Conservation (phyloP, 306 rosid genomes). For the Gillenia trifoliata region DNA sequence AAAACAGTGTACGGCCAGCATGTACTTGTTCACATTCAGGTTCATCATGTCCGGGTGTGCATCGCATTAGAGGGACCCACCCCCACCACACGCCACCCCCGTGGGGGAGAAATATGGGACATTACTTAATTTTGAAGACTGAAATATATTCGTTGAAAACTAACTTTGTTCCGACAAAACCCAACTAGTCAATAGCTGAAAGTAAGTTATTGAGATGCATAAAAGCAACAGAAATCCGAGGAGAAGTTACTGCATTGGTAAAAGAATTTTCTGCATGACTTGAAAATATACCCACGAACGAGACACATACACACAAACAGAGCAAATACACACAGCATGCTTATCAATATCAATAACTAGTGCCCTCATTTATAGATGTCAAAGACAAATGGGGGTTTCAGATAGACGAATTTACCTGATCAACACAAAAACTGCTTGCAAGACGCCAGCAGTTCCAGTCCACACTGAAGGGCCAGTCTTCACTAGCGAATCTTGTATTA, state of each 20-base stretch:
- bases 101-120: too few relatives aligned
- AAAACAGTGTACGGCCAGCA: neutral
- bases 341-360: neutral
- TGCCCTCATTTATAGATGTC: neutral
- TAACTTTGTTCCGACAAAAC: neutral
- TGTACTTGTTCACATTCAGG: neutral
- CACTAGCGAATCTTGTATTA: constrained; percentile 87
- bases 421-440: constrained; percentile 86
- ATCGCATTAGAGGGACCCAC: neutral
- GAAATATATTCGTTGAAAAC: neutral
- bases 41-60: neutral
- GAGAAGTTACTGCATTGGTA: neutral
- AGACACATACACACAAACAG: neutral
- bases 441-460: constrained; percentile 94
- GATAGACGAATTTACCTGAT: constrained; percentile 49
- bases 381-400: neutral
- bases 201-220: neutral
- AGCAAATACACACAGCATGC: neutral
- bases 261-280: too few relatives aligned
- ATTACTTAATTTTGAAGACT: too few relatives aligned
- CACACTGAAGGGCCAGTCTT: constrained; percentile 80
- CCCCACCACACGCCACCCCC: too few relatives aligned
- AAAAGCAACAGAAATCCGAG: neutral
- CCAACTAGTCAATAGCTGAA: neutral
- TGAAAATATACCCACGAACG: neutral